Percentiles rank a stretch among this genome's conserved stretches.
phyloP scores from a whole-genome alignment of 1,284 basidiomycete species.

The Boletus albobrunnescens region DNA sequence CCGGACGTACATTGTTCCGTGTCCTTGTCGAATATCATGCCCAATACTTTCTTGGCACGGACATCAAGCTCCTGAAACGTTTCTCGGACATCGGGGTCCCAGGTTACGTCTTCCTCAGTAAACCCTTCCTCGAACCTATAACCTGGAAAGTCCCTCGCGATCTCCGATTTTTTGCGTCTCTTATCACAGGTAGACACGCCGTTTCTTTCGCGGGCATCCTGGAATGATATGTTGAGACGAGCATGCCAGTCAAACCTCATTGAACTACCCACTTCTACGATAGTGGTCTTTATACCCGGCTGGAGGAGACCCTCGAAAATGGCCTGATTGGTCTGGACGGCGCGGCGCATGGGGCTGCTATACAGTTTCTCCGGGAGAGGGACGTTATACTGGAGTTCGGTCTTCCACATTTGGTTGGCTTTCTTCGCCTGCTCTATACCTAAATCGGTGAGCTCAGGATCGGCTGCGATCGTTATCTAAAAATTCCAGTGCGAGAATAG shows the following conservation, averaged over 20 bases:
- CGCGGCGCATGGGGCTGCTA: slow-evolving; percentile 70
- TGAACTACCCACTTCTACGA: slow-evolving; percentile 47
- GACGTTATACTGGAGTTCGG: slow-evolving; percentile 49
- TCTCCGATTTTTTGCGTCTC: slow-evolving; percentile 52
- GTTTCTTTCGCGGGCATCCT: slow-evolving; percentile 66
- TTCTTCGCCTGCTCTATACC: slow-evolving; percentile 63
- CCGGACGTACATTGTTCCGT: slow-evolving; percentile 46
- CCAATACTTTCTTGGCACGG: slow-evolving; percentile 56
- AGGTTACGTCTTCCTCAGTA: slow-evolving; percentile 69
- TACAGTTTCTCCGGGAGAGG: slow-evolving; percentile 64
- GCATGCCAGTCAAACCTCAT: neutral
- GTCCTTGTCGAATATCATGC: slow-evolving; percentile 57
- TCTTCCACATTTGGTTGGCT: slow-evolving; percentile 56
- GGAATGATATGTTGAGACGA: neutral
- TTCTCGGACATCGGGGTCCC: slow-evolving; percentile 66
- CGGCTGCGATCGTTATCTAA: slow-evolving; percentile 45
- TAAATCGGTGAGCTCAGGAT: slow-evolving; percentile 66
- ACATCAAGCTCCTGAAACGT: slow-evolving; percentile 48
- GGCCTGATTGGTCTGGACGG: slow-evolving; percentile 63
- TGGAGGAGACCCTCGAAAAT: slow-evolving; percentile 49
- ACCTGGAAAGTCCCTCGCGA: slow-evolving; percentile 55
- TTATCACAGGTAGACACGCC: slow-evolving; percentile 75
- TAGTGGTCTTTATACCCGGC: slow-evolving; percentile 32
- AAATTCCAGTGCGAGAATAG: neutral
- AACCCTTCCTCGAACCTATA: slow-evolving; percentile 68